phyloP scores from a whole-genome alignment of 1,284 basidiomycete genomes.

The Ceratobasidium sp. region DNA sequence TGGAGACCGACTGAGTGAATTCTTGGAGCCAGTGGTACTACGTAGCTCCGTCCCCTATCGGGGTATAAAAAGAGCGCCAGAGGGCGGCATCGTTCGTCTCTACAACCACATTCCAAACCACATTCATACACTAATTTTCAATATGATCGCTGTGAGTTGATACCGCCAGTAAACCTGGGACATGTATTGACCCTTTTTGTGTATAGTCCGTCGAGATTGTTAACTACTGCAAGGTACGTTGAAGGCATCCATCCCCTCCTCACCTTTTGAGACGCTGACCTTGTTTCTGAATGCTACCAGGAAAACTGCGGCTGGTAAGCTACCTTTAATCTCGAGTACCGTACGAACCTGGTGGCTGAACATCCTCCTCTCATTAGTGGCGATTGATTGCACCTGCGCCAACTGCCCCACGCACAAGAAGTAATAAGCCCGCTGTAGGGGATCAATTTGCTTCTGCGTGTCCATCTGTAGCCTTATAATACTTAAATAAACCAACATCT shows the following conservation, averaged over 20 bases:
- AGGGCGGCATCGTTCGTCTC: conserved; percentile 3
- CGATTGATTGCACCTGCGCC: not conserved
- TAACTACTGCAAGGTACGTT: conserved; percentile 25
- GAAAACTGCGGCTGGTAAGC: conserved; percentile 13
- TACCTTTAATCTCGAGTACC: not conserved
- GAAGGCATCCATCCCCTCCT: not conserved
- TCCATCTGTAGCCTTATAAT: not conserved
- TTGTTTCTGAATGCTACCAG: not conserved
- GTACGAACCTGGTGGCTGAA: not conserved
- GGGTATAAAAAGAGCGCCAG: conserved; percentile 1
- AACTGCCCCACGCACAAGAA: not conserved
- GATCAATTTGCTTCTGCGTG: not conserved
- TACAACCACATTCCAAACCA: conserved; percentile 2
- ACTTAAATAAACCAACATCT: not conserved
- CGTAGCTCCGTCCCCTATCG: not conserved
- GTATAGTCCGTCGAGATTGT: conserved; percentile 29
- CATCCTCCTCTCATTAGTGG: not conserved
- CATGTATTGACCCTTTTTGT: no score
- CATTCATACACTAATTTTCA: not conserved
- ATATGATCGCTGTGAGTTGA: conserved; percentile 34
- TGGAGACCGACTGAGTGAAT: not conserved
- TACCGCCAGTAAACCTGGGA: no score
- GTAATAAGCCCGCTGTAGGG: not conserved
- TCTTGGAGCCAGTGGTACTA: conserved; percentile 13
- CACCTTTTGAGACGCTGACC: not conserved